A percentile compares a stretch with the other conserved stretches of the same genome.
Conservation (phyloP, 352 stramenopile species). For the Labyrinthula sp. region DNA sequence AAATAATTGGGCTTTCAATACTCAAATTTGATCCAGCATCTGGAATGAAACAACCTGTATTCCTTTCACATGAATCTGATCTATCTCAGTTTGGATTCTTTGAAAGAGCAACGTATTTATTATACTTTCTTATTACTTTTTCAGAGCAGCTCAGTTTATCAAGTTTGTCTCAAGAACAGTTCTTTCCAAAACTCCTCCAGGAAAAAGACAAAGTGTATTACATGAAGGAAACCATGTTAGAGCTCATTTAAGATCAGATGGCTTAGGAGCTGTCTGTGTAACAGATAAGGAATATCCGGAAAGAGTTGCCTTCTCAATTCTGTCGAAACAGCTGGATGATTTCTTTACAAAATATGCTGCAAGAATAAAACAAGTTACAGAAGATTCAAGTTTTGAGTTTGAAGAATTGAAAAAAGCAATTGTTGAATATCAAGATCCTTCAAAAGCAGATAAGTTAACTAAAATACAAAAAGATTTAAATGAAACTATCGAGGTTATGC, state of each 20-base stretch:
- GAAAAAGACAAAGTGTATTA: slow-evolving; percentile 87
- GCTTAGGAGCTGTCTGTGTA: slow-evolving; percentile 78
- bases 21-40: slow-evolving; percentile 40
- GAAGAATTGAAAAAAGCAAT: slow-evolving; percentile 68
- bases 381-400: slow-evolving; percentile 58
- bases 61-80: slow-evolving; percentile 43
- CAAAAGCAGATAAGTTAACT: slow-evolving; percentile 96
- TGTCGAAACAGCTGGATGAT: slow-evolving; percentile 85
- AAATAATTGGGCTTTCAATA: slow-evolving; percentile 51
- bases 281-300: slow-evolving; percentile 91
- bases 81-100: slow-evolving; percentile 59
- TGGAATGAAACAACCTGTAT: slow-evolving; percentile 45
- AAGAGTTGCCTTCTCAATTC: slow-evolving; percentile 85
- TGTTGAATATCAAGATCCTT: slow-evolving; percentile 76
- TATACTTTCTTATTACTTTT: slow-evolving; percentile 2
- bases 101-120: slow-evolving; percentile 41
- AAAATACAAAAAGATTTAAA: slow-evolving; percentile 99
- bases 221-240: slow-evolving; percentile 93
- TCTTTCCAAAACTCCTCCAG: slow-evolving; percentile 77
- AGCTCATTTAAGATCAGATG: slow-evolving; percentile 87
- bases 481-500: slow-evolving; percentile 92
- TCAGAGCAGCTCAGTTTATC: slow-evolving; percentile 85
- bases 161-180: slow-evolving; percentile 98
- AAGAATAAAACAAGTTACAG: slow-evolving; percentile 37
- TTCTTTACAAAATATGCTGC: slow-evolving; percentile 44